Percentiles rank a stretch among this genome's conserved stretches.
Evolutionary conservation across 2,329 filamentous ascomycete genomes (phyloP).

Genomic region (Talaromyces atroroseus): DNA sequence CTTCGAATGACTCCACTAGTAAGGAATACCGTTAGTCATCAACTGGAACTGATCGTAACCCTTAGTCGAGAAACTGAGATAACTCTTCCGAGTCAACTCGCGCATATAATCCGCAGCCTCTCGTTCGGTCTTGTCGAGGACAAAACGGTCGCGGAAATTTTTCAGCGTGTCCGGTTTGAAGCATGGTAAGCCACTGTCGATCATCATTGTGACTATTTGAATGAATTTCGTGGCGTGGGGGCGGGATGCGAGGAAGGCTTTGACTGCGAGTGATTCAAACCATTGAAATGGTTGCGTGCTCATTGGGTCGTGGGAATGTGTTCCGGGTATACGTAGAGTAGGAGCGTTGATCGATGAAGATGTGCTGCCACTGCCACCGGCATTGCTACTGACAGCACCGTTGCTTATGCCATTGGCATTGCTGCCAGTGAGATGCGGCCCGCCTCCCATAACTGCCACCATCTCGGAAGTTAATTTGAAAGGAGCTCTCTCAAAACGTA

Average conservation of each 20-base stretch:
- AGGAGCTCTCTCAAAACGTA: constrained; percentile 94
- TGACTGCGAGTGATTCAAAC: constrained; percentile 95
- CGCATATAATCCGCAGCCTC: constrained; percentile 95
- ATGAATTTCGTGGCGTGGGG: constrained; percentile 83
- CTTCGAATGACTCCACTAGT: constrained; percentile 48
- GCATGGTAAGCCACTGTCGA: constrained; percentile 91
- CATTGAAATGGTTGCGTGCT: constrained; percentile 84
- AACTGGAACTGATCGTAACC: constrained; percentile 98
- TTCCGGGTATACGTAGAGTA: constrained; percentile 23
- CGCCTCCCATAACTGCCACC: constrained; percentile 97
- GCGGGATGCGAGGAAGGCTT: constrained; percentile 83
- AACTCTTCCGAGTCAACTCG: constrained; percentile 82
- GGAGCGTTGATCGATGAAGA: background rate
- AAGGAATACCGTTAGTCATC: constrained; percentile 94
- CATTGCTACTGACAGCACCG: background rate
- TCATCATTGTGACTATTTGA: constrained; percentile 89
- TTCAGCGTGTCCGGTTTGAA: constrained; percentile 95
- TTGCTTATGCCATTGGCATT: constrained; percentile 16
- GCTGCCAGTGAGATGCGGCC: constrained; percentile 28
- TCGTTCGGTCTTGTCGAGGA: constrained; percentile 81
- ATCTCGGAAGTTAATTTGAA: constrained; percentile 98
- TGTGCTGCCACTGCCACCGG: background rate
- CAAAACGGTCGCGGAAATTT: constrained; percentile 89
- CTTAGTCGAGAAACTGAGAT: constrained; percentile 83
- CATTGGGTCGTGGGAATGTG: constrained; percentile 42